Evolutionary conservation across 139 green algal genomes (phyloP), one percentile per base, ranked within the genome.

Genomic region (Yamagishiella unicocca): DNA sequence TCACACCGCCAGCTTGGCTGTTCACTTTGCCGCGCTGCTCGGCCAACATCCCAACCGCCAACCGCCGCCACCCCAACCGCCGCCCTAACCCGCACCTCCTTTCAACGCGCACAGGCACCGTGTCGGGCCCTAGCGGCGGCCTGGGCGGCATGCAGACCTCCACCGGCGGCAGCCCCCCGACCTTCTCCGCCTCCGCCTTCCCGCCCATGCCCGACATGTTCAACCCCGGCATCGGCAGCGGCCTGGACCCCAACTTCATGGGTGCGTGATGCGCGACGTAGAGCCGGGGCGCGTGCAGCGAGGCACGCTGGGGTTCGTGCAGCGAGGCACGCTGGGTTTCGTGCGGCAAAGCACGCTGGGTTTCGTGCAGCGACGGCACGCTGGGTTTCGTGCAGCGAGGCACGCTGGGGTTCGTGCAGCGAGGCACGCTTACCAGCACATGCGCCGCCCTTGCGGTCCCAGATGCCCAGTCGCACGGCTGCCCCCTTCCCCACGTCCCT

Each of bases 161-260:
- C 40, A 17, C 3, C 2, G 80, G 43, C 19, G 80, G 80, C 80
- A 68, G 25, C 64, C 43, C 80, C n/a, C 80, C 80, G 7, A 9
- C 10, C 22, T 86, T 86, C 80, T 33, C 58, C 14, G 22, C 64
- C 25, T 42, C 29, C 25, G 31, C 27, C 62, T 33, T 64, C 8
- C 42, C 42, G 38, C 40, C 40, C 27, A 29, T 61, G 4, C 19
- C 38, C 53, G 40, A 64, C 27, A 10, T 31, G 6, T 35, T 40
- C 58, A 35, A 29, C 35, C n/a, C 45, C 55, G 27, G 1, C 37
- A 29, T 70, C 5, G 27, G 27, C 37, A 25, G 55, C 25, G 38
- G 77, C 37, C 37, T 84, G 25, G 77, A 84, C 54, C 77, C 77
- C 27, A 27, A 84, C 77, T 84, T 84, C 55, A 35, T 31, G n/a